A percentile compares a stretch with the other conserved stretches of the same genome.
Conservation (phyloP, 2,329 filamentous ascomycete species). For the Stenocarpella maydis region DNA sequence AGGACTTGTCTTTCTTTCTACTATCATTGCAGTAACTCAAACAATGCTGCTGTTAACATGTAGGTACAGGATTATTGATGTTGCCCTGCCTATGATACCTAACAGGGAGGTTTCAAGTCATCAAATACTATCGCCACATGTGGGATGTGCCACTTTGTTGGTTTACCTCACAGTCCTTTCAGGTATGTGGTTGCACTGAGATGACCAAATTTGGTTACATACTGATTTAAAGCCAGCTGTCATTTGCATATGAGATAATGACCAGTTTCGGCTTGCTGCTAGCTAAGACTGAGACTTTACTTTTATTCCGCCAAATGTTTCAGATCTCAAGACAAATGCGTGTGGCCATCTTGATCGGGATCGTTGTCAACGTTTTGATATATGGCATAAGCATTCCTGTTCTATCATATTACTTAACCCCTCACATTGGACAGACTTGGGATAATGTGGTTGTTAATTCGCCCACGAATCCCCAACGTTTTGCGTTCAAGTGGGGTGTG, state of each 20-base stretch:
- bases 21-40: too few species aligned
- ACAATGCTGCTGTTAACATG: too few species aligned
- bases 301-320: slow-evolving; percentile 2
- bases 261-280: background rate
- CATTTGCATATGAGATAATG: background rate
- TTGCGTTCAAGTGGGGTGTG: background rate
- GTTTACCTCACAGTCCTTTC: background rate
- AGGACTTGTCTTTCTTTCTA: too few species aligned
- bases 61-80: too few species aligned
- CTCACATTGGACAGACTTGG: background rate
- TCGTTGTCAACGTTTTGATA: background rate
- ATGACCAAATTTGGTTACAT: too few species aligned
- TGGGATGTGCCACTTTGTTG: slow-evolving; percentile 10
- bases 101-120: too few species aligned
- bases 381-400: background rate
- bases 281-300: background rate
- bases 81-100: too few species aligned
- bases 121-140: slow-evolving; percentile 2
- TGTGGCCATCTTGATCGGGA: background rate
- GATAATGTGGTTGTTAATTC: background rate
- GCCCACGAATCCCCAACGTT: too few species aligned
- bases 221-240: background rate
- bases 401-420: background rate
- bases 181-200: too few species aligned
- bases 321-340: background rate